Evolutionary conservation across 2,329 filamentous ascomycete species (phyloP).

Genomic region (Echinosphaeria canescens): DNA sequence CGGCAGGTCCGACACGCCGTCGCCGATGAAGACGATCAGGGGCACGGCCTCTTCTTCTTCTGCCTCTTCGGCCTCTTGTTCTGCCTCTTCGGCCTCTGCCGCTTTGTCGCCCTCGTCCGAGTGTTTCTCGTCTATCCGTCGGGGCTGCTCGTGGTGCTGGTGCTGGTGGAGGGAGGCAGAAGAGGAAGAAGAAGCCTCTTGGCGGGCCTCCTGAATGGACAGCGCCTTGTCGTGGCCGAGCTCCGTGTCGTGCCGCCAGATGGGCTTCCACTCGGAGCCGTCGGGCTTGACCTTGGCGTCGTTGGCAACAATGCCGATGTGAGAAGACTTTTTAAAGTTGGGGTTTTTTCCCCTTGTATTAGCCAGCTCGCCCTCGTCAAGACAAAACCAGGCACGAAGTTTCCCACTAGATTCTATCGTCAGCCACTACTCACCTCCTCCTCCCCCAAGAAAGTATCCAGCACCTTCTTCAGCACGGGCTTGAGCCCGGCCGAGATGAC

Average conservation of each 20-base stretch:
- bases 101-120: too few species aligned
- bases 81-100: too few species aligned
- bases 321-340: constrained; percentile 24
- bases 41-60: constrained; percentile 41
- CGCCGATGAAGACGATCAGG: constrained; percentile 47
- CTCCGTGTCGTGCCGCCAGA: constrained; percentile 44
- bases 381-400: too few species aligned
- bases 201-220: constrained; percentile 38
- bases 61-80: constrained; percentile 20
- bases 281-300: constrained; percentile 36
- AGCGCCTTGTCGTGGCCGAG: constrained; percentile 46
- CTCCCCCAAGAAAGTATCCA: constrained; percentile 43
- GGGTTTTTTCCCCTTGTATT: too few species aligned
- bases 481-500: constrained; percentile 43
- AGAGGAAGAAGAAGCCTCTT: too few species aligned
- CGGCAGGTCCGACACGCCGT: constrained; percentile 44
- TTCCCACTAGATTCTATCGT: too few species aligned
- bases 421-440: constrained; percentile 8
- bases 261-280: constrained; percentile 38
- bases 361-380: too few species aligned
- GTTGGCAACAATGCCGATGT: constrained; percentile 48
- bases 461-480: constrained; percentile 35
- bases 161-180: too few species aligned
- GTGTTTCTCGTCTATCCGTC: too few species aligned
- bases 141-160: too few species aligned